Evolutionary conservation across 2,329 filamentous ascomycete genomes (phyloP), one percentile per base, ranked within the genome.

Genomic region (Trichothecium sympodiale): DNA sequence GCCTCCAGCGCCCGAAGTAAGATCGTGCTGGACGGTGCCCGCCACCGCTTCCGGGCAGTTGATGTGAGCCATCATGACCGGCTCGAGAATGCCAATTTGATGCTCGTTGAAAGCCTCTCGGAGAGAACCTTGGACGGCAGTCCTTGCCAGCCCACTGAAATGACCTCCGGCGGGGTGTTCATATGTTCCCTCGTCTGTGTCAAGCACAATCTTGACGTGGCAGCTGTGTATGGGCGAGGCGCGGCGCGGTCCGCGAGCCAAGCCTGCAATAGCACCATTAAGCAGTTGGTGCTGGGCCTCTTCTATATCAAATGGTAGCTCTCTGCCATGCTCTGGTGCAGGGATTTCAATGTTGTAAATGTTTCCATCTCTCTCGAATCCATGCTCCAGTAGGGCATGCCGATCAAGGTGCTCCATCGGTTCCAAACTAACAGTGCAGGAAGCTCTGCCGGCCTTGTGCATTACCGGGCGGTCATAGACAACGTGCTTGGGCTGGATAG

Each of bases 1-100:
- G 0, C 82, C 77, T 35, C 83, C 78, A 1, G 83, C 71, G 0
- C 80, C 76, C 6, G 80, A 74, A 3, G 76, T 80, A 38, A 93
- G 76, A 50, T 91, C 81, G 45, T 93, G 85, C 25, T 93, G 77
- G 8, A 98, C 83, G 4, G 74, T 73, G 4, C 88, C 87, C 2
- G 94, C 78, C 6, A 75, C 79, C 5, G 71, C 69, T 57, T 95
- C 89, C 35, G 91, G 84, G 34, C 91, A 86, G 45, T 76, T 79
- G 51, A 98, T 94, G 35, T 80, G 77, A 5, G 84, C 85, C 41
- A 80, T 78, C 86, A 96, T 95, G 37, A 98, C 83, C 2, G 91
- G 91, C 52, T 98, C 91, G 61, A 96, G 81, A 28, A 98, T 65
- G 2, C 72, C 71, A 1, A 86, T 71, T 3, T 65, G 61, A 3